Conservation (phyloP, 768 basidiomycete genomes). For the Leucocoprinus sp. region DNA sequence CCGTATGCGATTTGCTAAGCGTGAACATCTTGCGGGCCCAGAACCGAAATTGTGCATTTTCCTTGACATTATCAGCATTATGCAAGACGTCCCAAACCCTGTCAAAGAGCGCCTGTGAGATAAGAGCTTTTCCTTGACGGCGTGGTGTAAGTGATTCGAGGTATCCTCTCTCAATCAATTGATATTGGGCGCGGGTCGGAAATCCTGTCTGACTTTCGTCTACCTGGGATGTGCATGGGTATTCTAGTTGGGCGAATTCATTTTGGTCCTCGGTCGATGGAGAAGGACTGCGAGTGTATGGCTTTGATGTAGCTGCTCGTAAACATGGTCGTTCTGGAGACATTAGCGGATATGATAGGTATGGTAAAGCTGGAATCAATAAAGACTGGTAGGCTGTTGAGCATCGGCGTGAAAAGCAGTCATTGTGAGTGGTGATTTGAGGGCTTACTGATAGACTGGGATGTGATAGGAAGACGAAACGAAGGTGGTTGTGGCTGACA, state of each 20-base stretch:
- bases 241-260: slow-evolving; percentile 8
- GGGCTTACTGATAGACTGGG: slow-evolving; percentile 17
- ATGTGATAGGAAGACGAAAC: slow-evolving; percentile 4
- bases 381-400: slow-evolving; percentile 14
- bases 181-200: slow-evolving; percentile 55
- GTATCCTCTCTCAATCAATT: slow-evolving; percentile 50
- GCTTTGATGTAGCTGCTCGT: slow-evolving; percentile 24
- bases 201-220: slow-evolving; percentile 34
- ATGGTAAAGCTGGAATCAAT: slow-evolving; percentile 13
- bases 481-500: slow-evolving; percentile 10
- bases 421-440: not conserved
- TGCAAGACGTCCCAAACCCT: slow-evolving; percentile 63
- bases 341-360: slow-evolving; percentile 16
- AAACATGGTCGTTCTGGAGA: slow-evolving; percentile 25
- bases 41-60: slow-evolving; percentile 67
- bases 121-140: slow-evolving; percentile 58
- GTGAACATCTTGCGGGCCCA: slow-evolving; percentile 82
- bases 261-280: slow-evolving; percentile 9
- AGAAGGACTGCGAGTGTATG: slow-evolving; percentile 23
- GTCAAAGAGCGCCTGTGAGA: slow-evolving; percentile 64
- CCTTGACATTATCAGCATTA: slow-evolving; percentile 34
- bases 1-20: slow-evolving; percentile 29
- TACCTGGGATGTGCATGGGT: not conserved
- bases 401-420: not conserved
- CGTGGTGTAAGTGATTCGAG: slow-evolving; percentile 47